phyloP scores from a whole-genome alignment of 768 basidiomycete species.

The Clathrus columnatus region DNA sequence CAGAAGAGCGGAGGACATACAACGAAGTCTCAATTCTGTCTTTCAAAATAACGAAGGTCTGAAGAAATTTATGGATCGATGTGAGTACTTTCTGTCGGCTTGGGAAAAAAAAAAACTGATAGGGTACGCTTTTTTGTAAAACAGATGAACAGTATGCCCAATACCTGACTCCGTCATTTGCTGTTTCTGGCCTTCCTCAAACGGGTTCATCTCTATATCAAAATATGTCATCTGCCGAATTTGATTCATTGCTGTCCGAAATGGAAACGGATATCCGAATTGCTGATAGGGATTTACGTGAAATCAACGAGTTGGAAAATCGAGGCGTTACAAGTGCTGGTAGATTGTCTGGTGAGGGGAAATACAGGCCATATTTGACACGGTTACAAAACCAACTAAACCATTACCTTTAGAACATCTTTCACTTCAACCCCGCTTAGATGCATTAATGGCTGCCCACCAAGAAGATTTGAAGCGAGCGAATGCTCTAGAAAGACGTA shows the following conservation, averaged over 20 bases:
- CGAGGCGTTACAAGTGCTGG: constrained; percentile 68
- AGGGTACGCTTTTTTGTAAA: neutral
- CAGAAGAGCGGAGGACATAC: constrained; percentile 51
- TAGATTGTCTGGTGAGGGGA: constrained; percentile 48
- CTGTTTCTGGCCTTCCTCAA: constrained; percentile 49
- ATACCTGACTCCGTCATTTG: constrained; percentile 66
- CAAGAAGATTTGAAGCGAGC: constrained; percentile 52
- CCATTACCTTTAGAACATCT: constrained; percentile 42
- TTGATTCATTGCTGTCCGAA: constrained; percentile 63
- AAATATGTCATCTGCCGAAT: constrained; percentile 55
- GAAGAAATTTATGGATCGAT: constrained; percentile 65
- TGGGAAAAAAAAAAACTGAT: neutral
- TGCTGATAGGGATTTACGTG: constrained; percentile 73
- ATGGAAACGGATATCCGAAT: constrained; percentile 80
- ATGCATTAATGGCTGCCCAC: constrained; percentile 46
- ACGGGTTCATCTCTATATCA: constrained; percentile 40
- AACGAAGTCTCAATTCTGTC: constrained; percentile 44
- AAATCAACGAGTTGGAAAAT: constrained; percentile 61
- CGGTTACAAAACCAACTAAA: neutral
- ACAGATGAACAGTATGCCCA: constrained; percentile 73
- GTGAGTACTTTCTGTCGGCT: constrained; percentile 33
- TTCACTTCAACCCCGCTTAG: constrained; percentile 57
- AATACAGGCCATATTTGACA: neutral
- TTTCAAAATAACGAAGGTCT: constrained; percentile 65
- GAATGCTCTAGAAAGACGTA: constrained; percentile 52